phyloP scores from a whole-genome alignment of 139 green algal genomes.

The Spirogloea muscicola region DNA sequence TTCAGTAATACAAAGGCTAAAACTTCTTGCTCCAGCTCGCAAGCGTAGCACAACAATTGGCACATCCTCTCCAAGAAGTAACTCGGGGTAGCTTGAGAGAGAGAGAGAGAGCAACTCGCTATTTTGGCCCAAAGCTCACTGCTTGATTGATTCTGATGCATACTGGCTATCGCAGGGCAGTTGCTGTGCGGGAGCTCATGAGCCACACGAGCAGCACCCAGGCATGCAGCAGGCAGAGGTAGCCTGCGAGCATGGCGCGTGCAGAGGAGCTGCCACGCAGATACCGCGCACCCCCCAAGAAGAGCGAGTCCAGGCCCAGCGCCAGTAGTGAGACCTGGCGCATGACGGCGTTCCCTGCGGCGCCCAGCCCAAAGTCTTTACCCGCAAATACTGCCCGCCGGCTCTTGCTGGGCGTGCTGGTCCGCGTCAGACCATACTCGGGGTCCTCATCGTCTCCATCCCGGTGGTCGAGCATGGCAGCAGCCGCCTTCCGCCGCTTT shows the following conservation, averaged over 20 bases:
- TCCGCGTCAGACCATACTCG: not conserved
- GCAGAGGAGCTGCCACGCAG: constrained; percentile 1
- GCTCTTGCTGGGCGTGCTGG: constrained; percentile 3
- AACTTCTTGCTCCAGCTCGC: too few relatives aligned
- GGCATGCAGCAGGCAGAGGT: constrained; percentile 10
- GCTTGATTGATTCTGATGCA: too few relatives aligned
- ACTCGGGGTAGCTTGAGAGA: too few relatives aligned
- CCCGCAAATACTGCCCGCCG: not conserved
- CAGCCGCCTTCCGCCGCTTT: not conserved
- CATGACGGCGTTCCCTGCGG: constrained; percentile 3
- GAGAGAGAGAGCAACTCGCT: too few relatives aligned
- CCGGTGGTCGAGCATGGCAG: not conserved
- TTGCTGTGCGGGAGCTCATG: too few relatives aligned
- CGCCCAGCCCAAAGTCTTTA: constrained; percentile 12
- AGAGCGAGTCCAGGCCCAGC: constrained; percentile 7
- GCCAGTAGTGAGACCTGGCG: not conserved
- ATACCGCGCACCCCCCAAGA: constrained; percentile 3
- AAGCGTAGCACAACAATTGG: too few relatives aligned
- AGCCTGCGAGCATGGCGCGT: not conserved
- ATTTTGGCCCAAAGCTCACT: too few relatives aligned
- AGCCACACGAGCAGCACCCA: constrained; percentile 32
- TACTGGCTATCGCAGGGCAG: too few relatives aligned
- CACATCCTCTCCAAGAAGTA: too few relatives aligned
- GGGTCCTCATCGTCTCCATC: not conserved
- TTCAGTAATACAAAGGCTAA: too few relatives aligned